Evolutionary conservation across 1,139 yeast genomes (phyloP), one percentile per base, ranked within the genome.

Genomic region (Sugiyamaella paludigena): DNA sequence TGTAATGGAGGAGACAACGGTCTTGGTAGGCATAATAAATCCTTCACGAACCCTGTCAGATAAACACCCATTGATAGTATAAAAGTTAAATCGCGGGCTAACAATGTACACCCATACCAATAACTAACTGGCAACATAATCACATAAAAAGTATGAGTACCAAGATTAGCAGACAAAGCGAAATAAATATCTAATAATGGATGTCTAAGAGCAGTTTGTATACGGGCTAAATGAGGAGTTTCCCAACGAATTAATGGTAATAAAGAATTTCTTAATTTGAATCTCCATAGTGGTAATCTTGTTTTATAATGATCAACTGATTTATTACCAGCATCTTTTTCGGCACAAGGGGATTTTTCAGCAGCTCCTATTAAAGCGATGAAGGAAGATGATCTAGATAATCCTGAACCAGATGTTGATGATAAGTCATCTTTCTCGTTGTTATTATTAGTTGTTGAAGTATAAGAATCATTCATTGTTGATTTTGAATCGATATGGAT

Each of bases 101-200:
- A 56, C 9, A 66, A 65, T 7, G 79, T 72, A 34, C 76, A 76
- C 1, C 97, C 97, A 57, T 83, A 79, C 97, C 97, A 92, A 38
- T 81, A 76, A 7, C 95, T 87, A 26, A 87, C 65, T 0, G 98
- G 98, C 40, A 92, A 74, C 80, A 87, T 82, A 45, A 91, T 67
- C 47, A 92, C 95, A 65, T 92, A 92, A 64, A 92, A 92, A 0
- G 96, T 88, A 67, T 92, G 98, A 8, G 95, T 80, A 0, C 97
- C 98, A 56, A 92, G 73, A 61, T 86, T 84, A 19, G 98, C 97
- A 1, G 95, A 79, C 75, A 88, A 81, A 11, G 95, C 87, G 68
- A 92, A 92, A 65, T 85, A 92, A 40, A 75, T 65, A 67, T 91
- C 97, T 48, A 84, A 70, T 28, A 70, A 52, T 2, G 82, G 78